These are phyloP conservation scores for Nicotiana attenuata DNA, from an alignment of 257 asterid species.

Conservation along the genomic window DNA sequence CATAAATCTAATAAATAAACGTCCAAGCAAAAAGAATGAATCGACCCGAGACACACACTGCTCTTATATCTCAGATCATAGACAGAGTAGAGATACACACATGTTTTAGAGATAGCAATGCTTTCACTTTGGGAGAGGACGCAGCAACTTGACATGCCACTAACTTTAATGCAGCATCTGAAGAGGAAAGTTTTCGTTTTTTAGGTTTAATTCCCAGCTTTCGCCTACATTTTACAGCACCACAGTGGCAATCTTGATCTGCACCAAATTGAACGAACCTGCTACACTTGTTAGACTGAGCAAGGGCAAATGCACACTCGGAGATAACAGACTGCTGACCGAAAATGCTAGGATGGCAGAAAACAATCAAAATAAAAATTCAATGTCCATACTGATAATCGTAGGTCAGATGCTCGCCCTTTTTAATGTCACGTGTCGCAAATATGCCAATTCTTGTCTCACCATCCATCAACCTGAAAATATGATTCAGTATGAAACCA, in stretches of 20 bases:
- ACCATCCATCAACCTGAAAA: conserved; percentile 82
- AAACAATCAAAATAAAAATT: conserved; percentile 12
- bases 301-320: conserved; percentile 5
- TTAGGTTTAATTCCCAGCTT: conserved; percentile 84
- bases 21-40: background rate
- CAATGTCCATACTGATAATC: conserved; percentile 81
- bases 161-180: conserved; percentile 65
- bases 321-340: background rate
- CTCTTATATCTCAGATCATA: background rate
- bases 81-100: conserved; percentile 20
- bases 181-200: conserved; percentile 51
- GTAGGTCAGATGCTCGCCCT: conserved; percentile 91
- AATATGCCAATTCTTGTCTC: conserved; percentile 96
- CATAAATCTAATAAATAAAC: background rate
- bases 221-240: conserved; percentile 73
- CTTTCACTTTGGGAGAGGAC: conserved; percentile 43
- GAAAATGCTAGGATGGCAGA: background rate
- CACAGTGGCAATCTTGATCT: conserved; percentile 94
- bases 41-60: background rate
- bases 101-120: conserved; percentile 35
- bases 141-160: conserved; percentile 66
- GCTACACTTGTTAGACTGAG: conserved; percentile 54
- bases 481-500: conserved; percentile 11
- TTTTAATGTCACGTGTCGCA: conserved; percentile 74
- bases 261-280: conserved; percentile 99